phyloP scores from a whole-genome alignment of 164 flowering plant species.

The Magnolia officinalis region DNA sequence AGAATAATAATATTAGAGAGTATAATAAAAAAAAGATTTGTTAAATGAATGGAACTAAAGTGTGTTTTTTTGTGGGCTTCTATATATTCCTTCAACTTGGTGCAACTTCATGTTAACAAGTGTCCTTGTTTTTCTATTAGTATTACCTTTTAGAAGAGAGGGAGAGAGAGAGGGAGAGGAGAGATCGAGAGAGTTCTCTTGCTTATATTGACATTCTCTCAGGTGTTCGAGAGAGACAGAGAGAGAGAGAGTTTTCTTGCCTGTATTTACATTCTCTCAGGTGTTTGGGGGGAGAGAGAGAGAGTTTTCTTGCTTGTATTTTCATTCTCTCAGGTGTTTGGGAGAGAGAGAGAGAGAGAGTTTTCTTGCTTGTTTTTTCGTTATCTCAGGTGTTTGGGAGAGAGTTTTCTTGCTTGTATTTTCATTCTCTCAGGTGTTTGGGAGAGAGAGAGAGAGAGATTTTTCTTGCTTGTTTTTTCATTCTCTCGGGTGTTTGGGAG shows the following conservation, averaged over 20 bases:
- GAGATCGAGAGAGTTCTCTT: neutral
- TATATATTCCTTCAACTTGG: constrained; percentile 29
- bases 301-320: constrained; percentile 27
- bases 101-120: constrained; percentile 37
- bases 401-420: neutral
- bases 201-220: too few relatives aligned
- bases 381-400: neutral
- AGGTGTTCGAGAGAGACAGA: constrained; percentile 4
- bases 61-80: constrained; percentile 3
- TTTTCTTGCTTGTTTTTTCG: neutral
- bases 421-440: neutral
- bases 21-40: neutral
- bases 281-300: constrained; percentile 17
- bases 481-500: neutral
- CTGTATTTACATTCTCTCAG: neutral
- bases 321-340: too few relatives aligned
- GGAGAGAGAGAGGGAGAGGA: constrained; percentile 2
- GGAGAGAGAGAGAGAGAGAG: too few relatives aligned
- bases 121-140: constrained; percentile 14
- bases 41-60: neutral
- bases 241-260: constrained; percentile 8
- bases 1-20: neutral
- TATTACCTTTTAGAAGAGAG: constrained; percentile 2
- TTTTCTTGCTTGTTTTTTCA: neutral
- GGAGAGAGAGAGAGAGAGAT: neutral